These are phyloP conservation scores for Paecilomyces sp. DNA, from an alignment of 2,329 filamentous ascomycete genomes.

Conservation along the genomic window DNA sequence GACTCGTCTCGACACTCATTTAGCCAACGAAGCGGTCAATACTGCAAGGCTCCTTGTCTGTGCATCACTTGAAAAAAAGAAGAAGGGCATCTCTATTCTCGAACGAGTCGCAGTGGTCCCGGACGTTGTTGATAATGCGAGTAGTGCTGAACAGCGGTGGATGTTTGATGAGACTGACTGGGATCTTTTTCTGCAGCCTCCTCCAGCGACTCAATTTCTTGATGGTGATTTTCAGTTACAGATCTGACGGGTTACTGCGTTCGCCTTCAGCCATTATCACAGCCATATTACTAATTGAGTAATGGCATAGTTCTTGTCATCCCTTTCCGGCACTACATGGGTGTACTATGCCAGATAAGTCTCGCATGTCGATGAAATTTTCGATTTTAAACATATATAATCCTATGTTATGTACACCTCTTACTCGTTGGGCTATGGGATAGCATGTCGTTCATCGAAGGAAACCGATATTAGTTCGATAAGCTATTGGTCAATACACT, in stretches of 20 bases:
- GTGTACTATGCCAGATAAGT: too few species aligned
- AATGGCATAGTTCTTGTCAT: too few species aligned
- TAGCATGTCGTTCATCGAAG: too few species aligned
- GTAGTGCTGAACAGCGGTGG: not conserved
- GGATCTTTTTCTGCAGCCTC: not conserved
- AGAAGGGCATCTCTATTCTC: conserved; percentile 12
- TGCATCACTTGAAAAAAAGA: conserved; percentile 19
- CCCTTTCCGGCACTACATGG: too few species aligned
- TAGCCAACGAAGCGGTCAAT: conserved; percentile 26
- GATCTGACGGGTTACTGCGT: too few species aligned
- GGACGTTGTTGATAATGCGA: not conserved
- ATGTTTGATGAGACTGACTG: not conserved
- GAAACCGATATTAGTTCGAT: too few species aligned
- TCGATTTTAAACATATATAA: too few species aligned
- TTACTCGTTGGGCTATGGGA: too few species aligned
- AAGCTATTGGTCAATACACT: not conserved
- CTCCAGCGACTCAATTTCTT: not conserved
- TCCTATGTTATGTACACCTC: too few species aligned
- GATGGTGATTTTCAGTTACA: not conserved
- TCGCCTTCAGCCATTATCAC: not conserved
- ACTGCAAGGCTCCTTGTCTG: conserved; percentile 16
- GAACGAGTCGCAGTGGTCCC: conserved; percentile 4
- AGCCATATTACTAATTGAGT: not conserved
- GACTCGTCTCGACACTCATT: conserved; percentile 19
- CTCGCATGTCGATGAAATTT: too few species aligned